These are phyloP conservation scores for Moesziomyces antarcticus DNA, from an alignment of 1,284 basidiomycete species.

Conservation along the genomic window DNA sequence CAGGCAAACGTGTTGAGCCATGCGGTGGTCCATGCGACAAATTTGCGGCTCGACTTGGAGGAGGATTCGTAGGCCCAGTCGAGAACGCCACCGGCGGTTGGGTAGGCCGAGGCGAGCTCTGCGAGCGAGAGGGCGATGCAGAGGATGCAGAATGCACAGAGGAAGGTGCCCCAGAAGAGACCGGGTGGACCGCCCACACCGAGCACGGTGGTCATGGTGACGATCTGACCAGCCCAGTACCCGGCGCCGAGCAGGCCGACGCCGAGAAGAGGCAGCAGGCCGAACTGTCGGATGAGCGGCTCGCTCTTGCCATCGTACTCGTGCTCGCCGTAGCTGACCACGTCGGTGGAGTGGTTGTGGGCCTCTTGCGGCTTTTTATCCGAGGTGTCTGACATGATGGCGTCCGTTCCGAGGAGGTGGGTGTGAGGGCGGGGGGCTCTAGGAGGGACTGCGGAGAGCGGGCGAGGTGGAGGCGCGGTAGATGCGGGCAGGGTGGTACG, in stretches of 20 bases:
- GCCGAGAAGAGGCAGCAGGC: slow-evolving; percentile 29
- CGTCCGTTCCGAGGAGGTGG: no score
- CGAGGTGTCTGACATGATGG: slow-evolving; percentile 18
- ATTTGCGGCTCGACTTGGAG: slow-evolving; percentile 28
- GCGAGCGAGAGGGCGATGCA: slow-evolving; percentile 37
- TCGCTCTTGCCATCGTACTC: slow-evolving; percentile 12
- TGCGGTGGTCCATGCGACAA: slow-evolving; percentile 36
- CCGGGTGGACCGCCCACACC: slow-evolving; percentile 31
- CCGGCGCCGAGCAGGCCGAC: slow-evolving; percentile 34
- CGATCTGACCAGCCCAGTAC: slow-evolving; percentile 37
- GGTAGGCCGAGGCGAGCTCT: slow-evolving; percentile 32
- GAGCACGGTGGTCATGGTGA: slow-evolving; percentile 32
- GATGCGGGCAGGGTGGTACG: no score
- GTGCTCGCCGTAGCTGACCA: slow-evolving; percentile 18
- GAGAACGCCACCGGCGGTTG: slow-evolving; percentile 25
- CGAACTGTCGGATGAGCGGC: slow-evolving; percentile 27
- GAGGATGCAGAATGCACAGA: slow-evolving; percentile 30
- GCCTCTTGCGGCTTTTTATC: slow-evolving; percentile 11
- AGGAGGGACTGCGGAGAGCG: no score
- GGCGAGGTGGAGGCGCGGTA: no score
- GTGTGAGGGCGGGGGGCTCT: no score
- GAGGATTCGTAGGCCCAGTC: slow-evolving; percentile 35
- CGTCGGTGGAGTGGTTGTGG: slow-evolving; percentile 9
- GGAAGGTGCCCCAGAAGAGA: slow-evolving; percentile 29
- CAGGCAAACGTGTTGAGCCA: slow-evolving; percentile 40